Base-by-base conservation (phyloP, 768 basidiomycete genomes). In the Xanthoconium stramineum region DNA sequence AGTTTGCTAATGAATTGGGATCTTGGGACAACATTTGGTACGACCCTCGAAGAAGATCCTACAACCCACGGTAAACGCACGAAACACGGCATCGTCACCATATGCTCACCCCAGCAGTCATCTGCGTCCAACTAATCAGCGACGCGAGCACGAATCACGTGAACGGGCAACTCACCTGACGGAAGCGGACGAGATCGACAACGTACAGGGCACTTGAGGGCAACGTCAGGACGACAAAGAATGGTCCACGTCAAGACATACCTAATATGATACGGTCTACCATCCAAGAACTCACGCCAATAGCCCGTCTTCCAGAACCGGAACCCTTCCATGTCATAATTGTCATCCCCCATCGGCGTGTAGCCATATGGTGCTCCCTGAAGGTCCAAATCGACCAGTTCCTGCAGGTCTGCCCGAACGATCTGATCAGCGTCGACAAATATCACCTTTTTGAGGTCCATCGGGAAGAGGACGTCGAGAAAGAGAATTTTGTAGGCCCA, bases 401-500 rank as follows among this genome's bases (percentile, higher is more conserved):
- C 94, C 69, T 95, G 86, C 61, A 98, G 75, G 72, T 99, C 96
- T n/a, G 93, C 85, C 4, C 97, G 86, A 9, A 99, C 94, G 56
- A 99, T 98, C 74, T 94, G 93, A 70, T 96, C 94, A 0, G 96
- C 96, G 67, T 98, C 97, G 48, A 99, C 96, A 67, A 99, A 98
- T 62, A 99, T 95, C 59, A 99, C 96, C 70, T 97, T 97, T 76
- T 98, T 95, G 55, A 99, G 83, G 72, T 96, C 92, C 88, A 98
- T 94, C 2, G 97, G 97, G 83, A 99, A 99, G 8, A 98, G 82
- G 15, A 98, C 95, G 64, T 99, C 97, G 15, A 99, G 83, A 82
- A 99, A 99, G 42, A 99, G 85, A 60, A 99, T 99, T 75, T 99
- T 98, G 80, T 98, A 99, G 1, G 92, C 96, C 97, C 97, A 98